Conservation (phyloP, 768 basidiomycete species). For the Panaeolus papilionaceus region DNA sequence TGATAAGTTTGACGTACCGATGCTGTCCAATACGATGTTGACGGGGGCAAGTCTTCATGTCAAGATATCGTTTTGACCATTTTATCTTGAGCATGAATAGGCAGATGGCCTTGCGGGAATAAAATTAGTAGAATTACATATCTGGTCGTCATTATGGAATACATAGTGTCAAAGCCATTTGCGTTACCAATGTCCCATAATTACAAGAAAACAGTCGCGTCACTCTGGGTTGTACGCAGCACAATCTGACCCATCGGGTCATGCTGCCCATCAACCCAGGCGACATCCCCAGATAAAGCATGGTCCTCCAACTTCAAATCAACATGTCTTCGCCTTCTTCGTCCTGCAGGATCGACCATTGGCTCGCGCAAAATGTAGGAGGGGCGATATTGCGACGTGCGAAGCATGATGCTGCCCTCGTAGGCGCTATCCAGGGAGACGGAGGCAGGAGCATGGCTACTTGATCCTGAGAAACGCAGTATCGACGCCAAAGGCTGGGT, state of each 20-base stretch:
- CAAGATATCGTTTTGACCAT: no score
- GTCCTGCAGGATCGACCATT: not conserved
- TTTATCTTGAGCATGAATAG: no score
- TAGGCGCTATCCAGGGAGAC: constrained; percentile 41
- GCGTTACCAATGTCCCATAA: not conserved
- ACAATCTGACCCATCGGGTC: not conserved
- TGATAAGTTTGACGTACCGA: no score
- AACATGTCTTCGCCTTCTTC: not conserved
- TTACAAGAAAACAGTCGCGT: not conserved
- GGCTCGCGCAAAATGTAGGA: not conserved
- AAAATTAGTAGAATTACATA: no score
- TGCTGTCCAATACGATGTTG: no score
- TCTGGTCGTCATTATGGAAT: no score
- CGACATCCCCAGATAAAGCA: not conserved
- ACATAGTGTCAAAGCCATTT: no score
- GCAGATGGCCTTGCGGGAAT: no score
- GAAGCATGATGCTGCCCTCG: constrained; percentile 42
- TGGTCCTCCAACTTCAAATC: not conserved
- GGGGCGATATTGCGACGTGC: constrained; percentile 14
- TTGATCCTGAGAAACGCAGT: constrained; percentile 35
- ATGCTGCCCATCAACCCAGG: not conserved
- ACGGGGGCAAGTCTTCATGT: no score
- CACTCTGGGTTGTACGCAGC: not conserved
- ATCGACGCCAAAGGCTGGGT: constrained; percentile 39
- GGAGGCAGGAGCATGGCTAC: constrained; percentile 41